Percentiles rank a stretch among this genome's conserved stretches.
Conservation (phyloP, 306 rosid genomes). For the Lathyrus tuberosus region DNA sequence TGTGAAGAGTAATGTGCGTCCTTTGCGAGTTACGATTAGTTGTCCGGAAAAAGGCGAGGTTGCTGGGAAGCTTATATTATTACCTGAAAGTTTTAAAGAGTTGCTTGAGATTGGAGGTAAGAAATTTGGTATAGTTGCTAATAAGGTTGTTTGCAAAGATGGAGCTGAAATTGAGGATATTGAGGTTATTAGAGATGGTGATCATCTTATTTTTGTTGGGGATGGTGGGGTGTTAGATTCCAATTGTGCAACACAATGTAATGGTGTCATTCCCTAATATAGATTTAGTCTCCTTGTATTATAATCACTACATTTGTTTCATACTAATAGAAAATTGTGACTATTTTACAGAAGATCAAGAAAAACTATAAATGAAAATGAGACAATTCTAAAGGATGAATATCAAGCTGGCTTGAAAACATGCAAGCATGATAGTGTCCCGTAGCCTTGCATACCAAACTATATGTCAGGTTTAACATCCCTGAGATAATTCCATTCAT, state of each 20-base stretch:
- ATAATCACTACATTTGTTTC: background rate
- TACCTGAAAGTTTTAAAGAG: conserved; percentile 68
- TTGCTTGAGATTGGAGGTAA: conserved; percentile 70
- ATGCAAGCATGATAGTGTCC: no score
- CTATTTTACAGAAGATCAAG: no score
- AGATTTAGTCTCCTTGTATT: background rate
- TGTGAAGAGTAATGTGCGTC: conserved; percentile 14
- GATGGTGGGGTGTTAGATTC: conserved; percentile 24
- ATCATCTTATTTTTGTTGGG: conserved; percentile 65
- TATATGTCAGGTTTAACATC: no score
- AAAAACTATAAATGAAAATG: no score
- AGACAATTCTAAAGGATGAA: no score
- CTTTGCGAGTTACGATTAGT: conserved; percentile 65
- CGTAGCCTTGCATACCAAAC: no score
- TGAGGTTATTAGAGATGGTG: conserved; percentile 90
- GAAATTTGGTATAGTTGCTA: conserved; percentile 54
- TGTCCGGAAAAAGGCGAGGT: conserved; percentile 69
- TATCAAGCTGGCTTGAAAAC: no score
- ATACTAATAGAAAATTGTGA: no score
- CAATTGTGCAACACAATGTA: conserved; percentile 4
- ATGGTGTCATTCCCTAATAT: conserved; percentile 17
- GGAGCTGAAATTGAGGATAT: conserved; percentile 77
- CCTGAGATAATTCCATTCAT: no score
- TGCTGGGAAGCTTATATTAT: conserved; percentile 69
- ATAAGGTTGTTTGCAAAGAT: conserved; percentile 57